Percentiles rank a stretch among this genome's conserved stretches.
These are phyloP conservation scores for Verticillium klebahnii DNA, from an alignment of 2,329 filamentous ascomycete species.

Conservation along the genomic window DNA sequence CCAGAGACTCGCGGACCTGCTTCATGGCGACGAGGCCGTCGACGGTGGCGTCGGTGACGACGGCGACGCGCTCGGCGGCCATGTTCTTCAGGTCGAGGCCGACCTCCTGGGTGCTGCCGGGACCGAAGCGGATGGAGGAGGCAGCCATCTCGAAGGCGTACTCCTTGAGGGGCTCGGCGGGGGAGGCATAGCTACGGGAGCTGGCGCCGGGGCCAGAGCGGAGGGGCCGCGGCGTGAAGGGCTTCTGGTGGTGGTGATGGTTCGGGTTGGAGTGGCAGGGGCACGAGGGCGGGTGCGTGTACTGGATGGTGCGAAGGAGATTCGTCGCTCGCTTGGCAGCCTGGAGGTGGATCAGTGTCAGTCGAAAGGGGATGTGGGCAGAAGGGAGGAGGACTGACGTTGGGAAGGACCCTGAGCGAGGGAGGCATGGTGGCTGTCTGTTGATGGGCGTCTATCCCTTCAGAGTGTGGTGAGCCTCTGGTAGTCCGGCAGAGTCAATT, in stretches of 20 bases:
- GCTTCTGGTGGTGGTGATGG: conserved; percentile 65
- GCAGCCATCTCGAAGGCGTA: conserved; percentile 99
- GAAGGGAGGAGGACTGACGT: conserved; percentile 14
- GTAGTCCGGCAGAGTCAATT: not conserved
- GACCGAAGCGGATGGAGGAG: conserved; percentile 88
- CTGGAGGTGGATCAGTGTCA: conserved; percentile 25
- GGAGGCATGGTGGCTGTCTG: conserved; percentile 9
- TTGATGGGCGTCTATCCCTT: not conserved
- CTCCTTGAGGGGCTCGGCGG: conserved; percentile 75
- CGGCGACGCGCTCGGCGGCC: conserved; percentile 78
- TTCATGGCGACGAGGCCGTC: conserved; percentile 81
- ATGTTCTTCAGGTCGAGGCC: conserved; percentile 97
- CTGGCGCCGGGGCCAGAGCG: conserved; percentile 19
- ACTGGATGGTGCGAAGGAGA: conserved; percentile 85
- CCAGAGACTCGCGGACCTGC: conserved; percentile 77
- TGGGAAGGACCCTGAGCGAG: conserved; percentile 21
- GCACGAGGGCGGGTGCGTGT: conserved; percentile 79
- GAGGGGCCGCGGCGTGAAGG: conserved; percentile 43
- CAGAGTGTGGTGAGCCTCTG: not conserved
- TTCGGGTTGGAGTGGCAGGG: conserved; percentile 90
- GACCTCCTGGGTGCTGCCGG: conserved; percentile 89
- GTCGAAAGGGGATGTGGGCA: not conserved
- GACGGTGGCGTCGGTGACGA: conserved; percentile 86
- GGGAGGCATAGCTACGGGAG: conserved; percentile 57
- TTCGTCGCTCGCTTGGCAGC: conserved; percentile 61